Percentiles rank a stretch among this genome's conserved stretches.
These are phyloP conservation scores for Phaffia rhodozyma DNA, from an alignment of 1,284 basidiomycete species.

Conservation along the genomic window DNA sequence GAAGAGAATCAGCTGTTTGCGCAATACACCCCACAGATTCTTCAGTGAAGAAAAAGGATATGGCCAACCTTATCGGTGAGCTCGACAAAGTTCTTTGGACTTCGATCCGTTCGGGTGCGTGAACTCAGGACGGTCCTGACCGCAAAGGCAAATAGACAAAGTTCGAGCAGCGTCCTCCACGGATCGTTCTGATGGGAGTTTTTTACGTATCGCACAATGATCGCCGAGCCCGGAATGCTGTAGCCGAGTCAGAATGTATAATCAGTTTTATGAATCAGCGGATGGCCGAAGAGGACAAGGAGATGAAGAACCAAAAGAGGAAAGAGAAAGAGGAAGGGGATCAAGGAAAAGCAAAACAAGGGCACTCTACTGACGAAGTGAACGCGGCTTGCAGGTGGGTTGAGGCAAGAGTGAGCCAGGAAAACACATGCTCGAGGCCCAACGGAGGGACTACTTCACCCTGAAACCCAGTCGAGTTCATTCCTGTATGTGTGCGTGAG, in stretches of 20 bases:
- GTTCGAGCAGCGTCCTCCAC: constrained; percentile 77
- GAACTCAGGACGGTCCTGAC: constrained; percentile 79
- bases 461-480: too few relatives aligned
- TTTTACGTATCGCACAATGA: constrained; percentile 80
- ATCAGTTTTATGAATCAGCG: too few relatives aligned
- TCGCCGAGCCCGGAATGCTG: constrained; percentile 70
- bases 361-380: neutral
- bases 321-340: neutral
- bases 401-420: too few relatives aligned
- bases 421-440: too few relatives aligned
- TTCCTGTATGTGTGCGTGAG: too few relatives aligned
- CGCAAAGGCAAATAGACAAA: constrained; percentile 79
- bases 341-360: neutral
- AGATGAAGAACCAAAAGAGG: neutral
- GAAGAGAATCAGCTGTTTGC: constrained; percentile 1
- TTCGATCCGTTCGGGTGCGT: constrained; percentile 71
- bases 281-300: neutral
- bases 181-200: constrained; percentile 75
- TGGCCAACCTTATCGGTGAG: constrained; percentile 68
- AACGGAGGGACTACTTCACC: too few relatives aligned
- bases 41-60: neutral
- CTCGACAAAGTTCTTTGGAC: constrained; percentile 81
- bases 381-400: neutral
- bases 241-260: constrained; percentile 20
- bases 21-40: neutral